Conservation (phyloP, 352 stramenopile species). For the Thraustochytrium striatum region DNA sequence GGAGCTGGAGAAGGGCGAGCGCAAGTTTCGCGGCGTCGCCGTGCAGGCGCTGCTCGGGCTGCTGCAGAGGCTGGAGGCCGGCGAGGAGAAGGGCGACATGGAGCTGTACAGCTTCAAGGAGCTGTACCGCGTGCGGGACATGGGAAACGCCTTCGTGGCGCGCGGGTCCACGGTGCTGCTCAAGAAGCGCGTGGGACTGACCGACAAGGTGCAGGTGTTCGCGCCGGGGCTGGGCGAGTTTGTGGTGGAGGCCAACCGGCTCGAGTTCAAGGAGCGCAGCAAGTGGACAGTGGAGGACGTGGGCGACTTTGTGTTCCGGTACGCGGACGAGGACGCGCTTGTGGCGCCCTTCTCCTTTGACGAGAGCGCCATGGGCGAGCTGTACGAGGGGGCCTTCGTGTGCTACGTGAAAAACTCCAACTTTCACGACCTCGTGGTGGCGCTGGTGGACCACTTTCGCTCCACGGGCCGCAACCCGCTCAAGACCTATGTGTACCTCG, state of each 20-base stretch:
- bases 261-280: not conserved
- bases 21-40: conserved; percentile 13
- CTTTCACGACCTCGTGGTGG: not conserved
- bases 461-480: not conserved
- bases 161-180: conserved; percentile 7
- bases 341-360: not conserved
- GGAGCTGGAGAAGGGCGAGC: not conserved
- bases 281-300: conserved; percentile 17
- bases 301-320: conserved; percentile 3
- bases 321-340: not conserved
- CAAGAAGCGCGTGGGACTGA: not conserved
- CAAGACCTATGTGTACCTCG: conserved; percentile 10
- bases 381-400: conserved; percentile 25
- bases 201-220: not conserved
- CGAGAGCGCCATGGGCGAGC: not conserved
- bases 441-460: not conserved
- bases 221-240: conserved; percentile 31
- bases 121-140: conserved; percentile 16
- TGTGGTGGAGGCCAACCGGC: not conserved
- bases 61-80: not conserved
- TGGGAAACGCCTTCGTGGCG: not conserved
- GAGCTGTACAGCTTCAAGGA: conserved; percentile 18
- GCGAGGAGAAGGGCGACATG: not conserved
- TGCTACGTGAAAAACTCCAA: not conserved
- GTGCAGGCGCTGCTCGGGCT: conserved; percentile 21